Evolutionary conservation across 139 green algal species (phyloP).

Genomic region (Chlorella sorokiniana): DNA sequence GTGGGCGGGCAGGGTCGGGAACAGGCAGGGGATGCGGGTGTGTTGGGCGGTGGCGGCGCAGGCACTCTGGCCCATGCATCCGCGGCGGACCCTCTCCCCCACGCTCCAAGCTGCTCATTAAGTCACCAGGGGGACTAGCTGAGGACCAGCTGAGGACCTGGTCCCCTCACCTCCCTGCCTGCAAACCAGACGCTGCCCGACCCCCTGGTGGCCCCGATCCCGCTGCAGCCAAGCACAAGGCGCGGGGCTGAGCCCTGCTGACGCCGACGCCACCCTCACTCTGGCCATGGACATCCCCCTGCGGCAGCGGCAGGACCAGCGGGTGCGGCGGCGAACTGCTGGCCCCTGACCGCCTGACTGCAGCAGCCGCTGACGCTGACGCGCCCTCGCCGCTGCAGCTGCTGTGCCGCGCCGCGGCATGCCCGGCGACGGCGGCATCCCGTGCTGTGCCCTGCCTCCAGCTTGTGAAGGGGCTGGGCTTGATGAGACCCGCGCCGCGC

Average conservation of each 20-base stretch:
- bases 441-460: too few relatives aligned
- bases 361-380: too few relatives aligned
- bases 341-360: too few relatives aligned
- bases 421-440: too few relatives aligned
- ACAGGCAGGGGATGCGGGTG: neutral
- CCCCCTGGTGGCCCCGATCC: neutral
- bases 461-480: too few relatives aligned
- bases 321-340: neutral
- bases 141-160: neutral
- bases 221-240: constrained; percentile 6
- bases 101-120: too few relatives aligned
- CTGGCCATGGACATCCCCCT: neutral
- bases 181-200: neutral
- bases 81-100: too few relatives aligned
- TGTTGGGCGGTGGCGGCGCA: neutral
- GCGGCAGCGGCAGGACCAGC: neutral
- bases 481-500: neutral
- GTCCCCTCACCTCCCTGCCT: neutral
- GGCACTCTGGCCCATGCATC: too few relatives aligned
- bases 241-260: neutral
- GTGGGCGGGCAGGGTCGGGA: neutral
- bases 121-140: neutral
- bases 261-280: neutral
- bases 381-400: too few relatives aligned
- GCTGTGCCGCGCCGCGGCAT: too few relatives aligned